Conservation (phyloP, 371 early-diverging fungal species). For the Choanephora cucurbitarum region DNA sequence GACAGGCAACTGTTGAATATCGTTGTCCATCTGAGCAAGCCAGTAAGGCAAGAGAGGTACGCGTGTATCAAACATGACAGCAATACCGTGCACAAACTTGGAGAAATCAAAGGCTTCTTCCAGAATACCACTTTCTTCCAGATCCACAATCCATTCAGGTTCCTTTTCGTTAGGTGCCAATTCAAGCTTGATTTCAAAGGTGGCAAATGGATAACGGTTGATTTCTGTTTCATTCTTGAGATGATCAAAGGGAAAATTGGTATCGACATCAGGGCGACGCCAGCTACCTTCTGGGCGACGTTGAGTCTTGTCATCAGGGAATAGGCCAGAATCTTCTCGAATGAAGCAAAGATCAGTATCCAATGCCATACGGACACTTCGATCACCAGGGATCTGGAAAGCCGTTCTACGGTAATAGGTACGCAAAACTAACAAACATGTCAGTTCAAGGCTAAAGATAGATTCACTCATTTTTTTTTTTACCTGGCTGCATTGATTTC, state of each 20-base stretch:
- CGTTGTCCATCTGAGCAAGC: constrained; percentile 95
- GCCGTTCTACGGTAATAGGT: constrained; percentile 99
- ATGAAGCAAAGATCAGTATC: constrained; percentile 99
- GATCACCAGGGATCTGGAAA: constrained; percentile 99
- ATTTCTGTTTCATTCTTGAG: constrained; percentile 81
- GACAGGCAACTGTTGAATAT: constrained; percentile 59
- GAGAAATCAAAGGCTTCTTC: constrained; percentile 98
- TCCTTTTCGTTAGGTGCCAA: constrained; percentile 84
- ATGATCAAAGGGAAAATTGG: constrained; percentile 82
- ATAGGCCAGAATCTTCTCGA: constrained; percentile 85
- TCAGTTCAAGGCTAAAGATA: neutral
- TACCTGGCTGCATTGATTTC: constrained; percentile 84
- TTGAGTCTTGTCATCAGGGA: constrained; percentile 57
- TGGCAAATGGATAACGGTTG: constrained; percentile 94
- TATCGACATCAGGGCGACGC: constrained; percentile 91
- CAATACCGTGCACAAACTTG: constrained; percentile 98
- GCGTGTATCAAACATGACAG: constrained; percentile 87
- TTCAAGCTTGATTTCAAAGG: constrained; percentile 98
- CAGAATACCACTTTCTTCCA: constrained; percentile 89
- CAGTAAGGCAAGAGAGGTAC: constrained; percentile 97
- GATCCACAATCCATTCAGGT: constrained; percentile 94
- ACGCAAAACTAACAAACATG: constrained; percentile 63
- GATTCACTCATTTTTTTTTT: too few species aligned
- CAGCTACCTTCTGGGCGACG: constrained; percentile 80
- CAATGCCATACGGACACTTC: constrained; percentile 96